Base-by-base conservation (phyloP, 257 asterid species). In the Primulina eburnea region DNA sequence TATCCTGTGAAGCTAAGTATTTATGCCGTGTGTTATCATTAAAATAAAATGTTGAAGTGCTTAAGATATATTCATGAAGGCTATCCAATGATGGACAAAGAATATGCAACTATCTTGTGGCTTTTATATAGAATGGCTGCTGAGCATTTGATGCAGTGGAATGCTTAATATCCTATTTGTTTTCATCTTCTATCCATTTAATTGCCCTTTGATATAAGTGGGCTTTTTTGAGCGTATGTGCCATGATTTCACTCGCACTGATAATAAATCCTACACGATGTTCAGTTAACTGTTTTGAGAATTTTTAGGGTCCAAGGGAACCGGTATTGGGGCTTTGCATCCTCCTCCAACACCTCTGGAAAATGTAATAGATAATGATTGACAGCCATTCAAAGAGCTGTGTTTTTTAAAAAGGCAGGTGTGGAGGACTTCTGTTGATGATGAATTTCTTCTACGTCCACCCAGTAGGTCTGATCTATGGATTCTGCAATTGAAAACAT, bases 301-400 rank as follows among this genome's bases (percentile, higher is more conserved):
- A 67, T 65, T 79, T 81, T 47, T 87, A 94, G 99, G 97, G 85
- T 68, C 97, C 97, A 8, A 87, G 97, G 97, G 77, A 91, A 91
- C 60, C 84, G 99, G 35, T 94, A 94, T 78, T 94, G 99, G 99
- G 97, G 97, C n/a, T 18, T 82, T 94, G 86, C 99, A 94, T 81
- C 97, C 97, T 83, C 99, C 97, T 76, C 99, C 99, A 57, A 73
- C 80, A 71, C 94, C 82, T 71, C 96, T 94, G 69, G 97, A 94
- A 81, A 86, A 83, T 77, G 95, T 94, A 59, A 82, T 94, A 72
- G 99, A 94, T 71, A 91, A 91, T 77, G 97, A 68, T 73, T 94
- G 80, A 75, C 82, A 73, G 83, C 88, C 69, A 82, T 89, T 67
- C 97, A 94, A 75, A 90, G 91, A 85, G 96, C 97, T 73, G 84